Conservation (phyloP, 1,139 yeast genomes). For the Nakaseomyces delphensis region DNA sequence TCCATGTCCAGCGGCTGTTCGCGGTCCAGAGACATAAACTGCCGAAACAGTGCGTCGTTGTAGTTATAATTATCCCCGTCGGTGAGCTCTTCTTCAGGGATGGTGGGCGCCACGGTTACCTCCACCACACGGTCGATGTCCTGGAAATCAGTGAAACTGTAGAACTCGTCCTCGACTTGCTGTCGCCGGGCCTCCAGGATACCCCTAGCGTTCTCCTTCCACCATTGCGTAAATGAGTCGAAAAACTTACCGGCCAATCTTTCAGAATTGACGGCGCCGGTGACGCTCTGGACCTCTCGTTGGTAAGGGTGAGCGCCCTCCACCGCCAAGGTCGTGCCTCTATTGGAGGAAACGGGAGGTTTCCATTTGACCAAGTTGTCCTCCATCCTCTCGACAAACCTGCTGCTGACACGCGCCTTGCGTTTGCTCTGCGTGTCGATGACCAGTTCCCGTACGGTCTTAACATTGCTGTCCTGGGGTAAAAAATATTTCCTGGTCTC, state of each 20-base stretch:
- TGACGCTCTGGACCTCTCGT: neutral
- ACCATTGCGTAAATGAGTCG: conserved; percentile 8
- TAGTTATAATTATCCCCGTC: neutral
- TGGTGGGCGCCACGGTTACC: conserved; percentile 3
- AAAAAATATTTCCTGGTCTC: neutral
- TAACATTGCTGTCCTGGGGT: conserved; percentile 8
- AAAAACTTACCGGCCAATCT: neutral
- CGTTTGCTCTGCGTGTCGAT: conserved; percentile 28
- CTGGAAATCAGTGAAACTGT: conserved; percentile 3
- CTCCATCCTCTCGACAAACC: conserved; percentile 41
- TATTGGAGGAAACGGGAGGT: conserved; percentile 39
- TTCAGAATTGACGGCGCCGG: neutral
- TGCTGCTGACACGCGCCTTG: conserved; percentile 26
- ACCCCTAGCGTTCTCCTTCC: conserved; percentile 8
- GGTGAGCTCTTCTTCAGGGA: neutral
- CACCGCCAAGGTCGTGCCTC: conserved; percentile 21
- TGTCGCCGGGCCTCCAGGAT: neutral
- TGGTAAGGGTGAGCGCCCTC: conserved; percentile 27
- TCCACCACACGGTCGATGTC: conserved; percentile 3
- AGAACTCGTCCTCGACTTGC: conserved; percentile 3
- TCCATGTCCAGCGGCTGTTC: neutral
- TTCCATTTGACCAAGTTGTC: conserved; percentile 46
- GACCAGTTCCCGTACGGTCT: conserved; percentile 27
- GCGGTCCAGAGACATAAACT: neutral
- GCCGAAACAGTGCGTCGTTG: neutral